phyloP scores from a whole-genome alignment of 768 basidiomycete species.

The Agrocybe chaxingu region DNA sequence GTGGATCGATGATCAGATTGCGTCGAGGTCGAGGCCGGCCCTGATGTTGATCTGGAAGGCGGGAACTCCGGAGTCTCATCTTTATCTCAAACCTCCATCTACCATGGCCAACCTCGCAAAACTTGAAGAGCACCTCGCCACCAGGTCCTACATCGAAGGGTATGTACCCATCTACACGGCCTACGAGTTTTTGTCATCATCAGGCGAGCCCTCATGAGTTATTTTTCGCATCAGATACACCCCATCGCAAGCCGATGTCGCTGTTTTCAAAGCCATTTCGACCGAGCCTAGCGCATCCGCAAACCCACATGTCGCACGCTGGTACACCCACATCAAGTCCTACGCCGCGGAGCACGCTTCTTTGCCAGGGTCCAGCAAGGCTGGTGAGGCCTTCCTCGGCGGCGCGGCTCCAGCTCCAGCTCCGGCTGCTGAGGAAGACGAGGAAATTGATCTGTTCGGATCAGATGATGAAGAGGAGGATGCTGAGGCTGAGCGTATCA shows the following conservation, averaged over 20 bases:
- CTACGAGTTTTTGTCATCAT: neutral
- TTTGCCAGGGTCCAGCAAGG: conserved; percentile 83
- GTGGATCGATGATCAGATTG: conserved; percentile 21
- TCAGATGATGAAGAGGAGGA: conserved; percentile 74
- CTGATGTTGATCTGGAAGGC: conserved; percentile 15
- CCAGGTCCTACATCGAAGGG: conserved; percentile 91
- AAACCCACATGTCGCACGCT: conserved; percentile 77
- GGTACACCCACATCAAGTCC: conserved; percentile 94
- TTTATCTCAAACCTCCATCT: conserved; percentile 17
- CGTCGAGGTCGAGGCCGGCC: conserved; percentile 12
- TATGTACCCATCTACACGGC: conserved; percentile 37
- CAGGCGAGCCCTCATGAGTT: conserved; percentile 2
- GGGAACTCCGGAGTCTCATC: conserved; percentile 10
- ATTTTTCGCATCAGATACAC: conserved; percentile 57
- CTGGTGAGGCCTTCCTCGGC: conserved; percentile 70
- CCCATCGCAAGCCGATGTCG: conserved; percentile 92
- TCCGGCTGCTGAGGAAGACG: conserved; percentile 58
- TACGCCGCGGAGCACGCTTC: conserved; percentile 74
- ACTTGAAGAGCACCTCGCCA: conserved; percentile 84
- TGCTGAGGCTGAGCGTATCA: conserved; percentile 81
- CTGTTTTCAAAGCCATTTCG: conserved; percentile 79
- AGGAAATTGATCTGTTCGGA: conserved; percentile 84
- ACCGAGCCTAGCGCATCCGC: conserved; percentile 61
- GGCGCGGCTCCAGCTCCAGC: conserved; percentile 43
- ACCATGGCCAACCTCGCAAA: conserved; percentile 66